These are phyloP conservation scores for Carallia brachiata DNA, from an alignment of 345 rosid genomes.

Conservation along the genomic window DNA sequence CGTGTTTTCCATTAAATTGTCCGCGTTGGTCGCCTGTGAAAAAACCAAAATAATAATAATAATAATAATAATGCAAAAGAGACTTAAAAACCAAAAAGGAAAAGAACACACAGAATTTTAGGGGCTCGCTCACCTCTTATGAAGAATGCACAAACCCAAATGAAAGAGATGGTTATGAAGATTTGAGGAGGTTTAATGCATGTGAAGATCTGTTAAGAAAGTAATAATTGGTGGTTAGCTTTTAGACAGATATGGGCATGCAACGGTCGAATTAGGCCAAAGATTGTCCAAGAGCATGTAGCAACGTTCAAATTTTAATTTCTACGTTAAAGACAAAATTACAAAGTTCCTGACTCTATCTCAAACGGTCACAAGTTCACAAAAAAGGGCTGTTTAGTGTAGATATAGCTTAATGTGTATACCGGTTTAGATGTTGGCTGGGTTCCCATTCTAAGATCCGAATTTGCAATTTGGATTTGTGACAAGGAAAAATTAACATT, in stretches of 20 bases:
- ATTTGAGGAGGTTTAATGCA: neutral
- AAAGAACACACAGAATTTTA: no score
- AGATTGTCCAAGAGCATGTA: conserved; percentile 20
- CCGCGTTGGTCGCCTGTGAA: neutral
- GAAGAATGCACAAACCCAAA: neutral
- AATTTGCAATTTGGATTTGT: no score
- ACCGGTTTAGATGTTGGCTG: no score
- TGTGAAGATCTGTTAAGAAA: neutral
- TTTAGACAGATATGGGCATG: conserved; percentile 8
- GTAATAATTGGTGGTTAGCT: neutral
- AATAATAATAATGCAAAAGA: neutral
- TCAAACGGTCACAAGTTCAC: no score
- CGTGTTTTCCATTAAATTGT: conserved; percentile 37
- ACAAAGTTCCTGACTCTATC: no score
- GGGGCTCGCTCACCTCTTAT: neutral
- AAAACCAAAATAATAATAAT: neutral
- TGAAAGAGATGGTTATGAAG: neutral
- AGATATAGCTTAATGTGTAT: no score
- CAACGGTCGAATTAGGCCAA: conserved; percentile 47
- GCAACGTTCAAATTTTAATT: conserved; percentile 11
- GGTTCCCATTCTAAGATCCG: no score
- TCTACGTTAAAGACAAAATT: no score
- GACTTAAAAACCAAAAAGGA: no score
- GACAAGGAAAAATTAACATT: no score
- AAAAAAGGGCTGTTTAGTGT: no score